Percentiles rank a stretch among this genome's conserved stretches.
Evolutionary conservation across 2,329 filamentous ascomycete genomes (phyloP).

Genomic region (Dothideomycetes sp.): DNA sequence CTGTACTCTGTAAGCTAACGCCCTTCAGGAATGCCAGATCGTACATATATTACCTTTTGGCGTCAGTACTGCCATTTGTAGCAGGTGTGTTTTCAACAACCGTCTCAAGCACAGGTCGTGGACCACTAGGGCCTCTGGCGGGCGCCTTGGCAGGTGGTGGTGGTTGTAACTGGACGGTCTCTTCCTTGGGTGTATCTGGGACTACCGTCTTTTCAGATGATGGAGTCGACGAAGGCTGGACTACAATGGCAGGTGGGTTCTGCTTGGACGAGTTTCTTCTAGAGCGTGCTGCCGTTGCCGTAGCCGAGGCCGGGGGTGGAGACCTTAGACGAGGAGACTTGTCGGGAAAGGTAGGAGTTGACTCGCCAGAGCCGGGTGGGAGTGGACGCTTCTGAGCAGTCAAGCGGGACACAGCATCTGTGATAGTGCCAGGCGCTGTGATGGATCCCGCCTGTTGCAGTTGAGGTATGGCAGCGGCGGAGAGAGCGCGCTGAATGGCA

Average conservation of each 20-base stretch:
- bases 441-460: conserved; percentile 35
- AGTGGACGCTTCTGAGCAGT: conserved; percentile 53
- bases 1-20: conserved; percentile 10
- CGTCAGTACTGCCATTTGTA: conserved; percentile 5
- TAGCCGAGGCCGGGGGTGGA: conserved; percentile 66
- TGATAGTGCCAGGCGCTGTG: conserved; percentile 34
- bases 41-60: conserved; percentile 5
- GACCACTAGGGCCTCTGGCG: conserved; percentile 26
- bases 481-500: conserved; percentile 57
- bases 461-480: conserved; percentile 57
- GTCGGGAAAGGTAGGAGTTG: conserved; percentile 58
- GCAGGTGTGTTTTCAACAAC: conserved; percentile 15
- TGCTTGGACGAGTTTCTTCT: conserved; percentile 34
- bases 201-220: conserved; percentile 23
- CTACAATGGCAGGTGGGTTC: conserved; percentile 35
- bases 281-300: conserved; percentile 33
- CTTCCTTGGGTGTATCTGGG: conserved; percentile 20
- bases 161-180: conserved; percentile 22
- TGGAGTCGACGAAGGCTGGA: conserved; percentile 30
- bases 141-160: conserved; percentile 30
- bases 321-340: conserved; percentile 69
- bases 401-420: conserved; percentile 54
- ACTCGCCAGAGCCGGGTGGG: conserved; percentile 39
- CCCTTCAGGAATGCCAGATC: neutral
- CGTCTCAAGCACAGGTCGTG: conserved; percentile 55